These are phyloP conservation scores for Heliosperma pusillum DNA, from an alignment of 148 eudicot genomes.

Conservation along the genomic window DNA sequence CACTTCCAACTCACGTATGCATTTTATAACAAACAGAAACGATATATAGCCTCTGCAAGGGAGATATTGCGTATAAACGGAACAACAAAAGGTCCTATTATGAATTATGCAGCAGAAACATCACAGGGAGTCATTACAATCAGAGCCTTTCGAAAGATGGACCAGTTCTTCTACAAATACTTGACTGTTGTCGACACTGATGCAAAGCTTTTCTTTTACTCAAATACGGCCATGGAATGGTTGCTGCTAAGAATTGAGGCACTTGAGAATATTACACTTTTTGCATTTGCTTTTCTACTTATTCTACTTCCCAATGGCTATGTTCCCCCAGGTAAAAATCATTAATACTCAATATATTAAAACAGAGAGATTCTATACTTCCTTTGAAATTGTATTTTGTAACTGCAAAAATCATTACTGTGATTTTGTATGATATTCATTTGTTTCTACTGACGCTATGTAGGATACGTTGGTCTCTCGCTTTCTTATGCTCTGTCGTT, in stretches of 20 bases:
- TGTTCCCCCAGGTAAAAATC: slow-evolving; percentile 46
- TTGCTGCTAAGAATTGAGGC: slow-evolving; percentile 57
- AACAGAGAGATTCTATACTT: neutral
- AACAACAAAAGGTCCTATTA: slow-evolving; percentile 52
- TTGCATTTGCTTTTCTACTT: slow-evolving; percentile 50
- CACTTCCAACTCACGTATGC: neutral
- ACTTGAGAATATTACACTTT: slow-evolving; percentile 59
- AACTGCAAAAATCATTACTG: neutral
- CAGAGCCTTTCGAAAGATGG: slow-evolving; percentile 59
- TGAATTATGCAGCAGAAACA: slow-evolving; percentile 55
- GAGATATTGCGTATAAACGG: slow-evolving; percentile 65
- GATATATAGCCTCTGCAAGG: slow-evolving; percentile 52
- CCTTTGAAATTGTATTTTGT: neutral
- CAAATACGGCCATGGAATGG: slow-evolving; percentile 60
- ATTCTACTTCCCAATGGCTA: slow-evolving; percentile 50
- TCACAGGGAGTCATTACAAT: slow-evolving; percentile 54
- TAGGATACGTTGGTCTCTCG: slow-evolving; percentile 78
- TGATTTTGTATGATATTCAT: neutral
- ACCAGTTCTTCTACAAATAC: slow-evolving; percentile 42
- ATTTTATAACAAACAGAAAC: slow-evolving; percentile 32
- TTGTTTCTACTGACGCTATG: neutral
- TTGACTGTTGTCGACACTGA: slow-evolving; percentile 59
- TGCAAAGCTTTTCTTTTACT: slow-evolving; percentile 59
- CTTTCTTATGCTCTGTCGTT: slow-evolving; percentile 66
- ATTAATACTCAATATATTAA: too few relatives aligned